These are phyloP conservation scores for Tilletia walkeri DNA, from an alignment of 1,284 basidiomycete genomes.

Conservation along the genomic window DNA sequence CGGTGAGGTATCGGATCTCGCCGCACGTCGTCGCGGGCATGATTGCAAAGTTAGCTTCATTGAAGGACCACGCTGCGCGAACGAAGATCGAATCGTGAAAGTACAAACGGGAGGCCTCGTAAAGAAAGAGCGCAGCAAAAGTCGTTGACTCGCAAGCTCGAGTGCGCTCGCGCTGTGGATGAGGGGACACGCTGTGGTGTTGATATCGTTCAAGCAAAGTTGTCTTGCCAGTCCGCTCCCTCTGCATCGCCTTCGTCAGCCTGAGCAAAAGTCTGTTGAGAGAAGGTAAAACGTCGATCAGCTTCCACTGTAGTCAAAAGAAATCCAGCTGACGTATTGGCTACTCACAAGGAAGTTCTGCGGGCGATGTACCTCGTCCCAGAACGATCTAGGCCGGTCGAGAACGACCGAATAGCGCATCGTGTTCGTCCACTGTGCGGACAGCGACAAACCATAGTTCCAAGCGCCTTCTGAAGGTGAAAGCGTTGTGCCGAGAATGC, in stretches of 20 bases:
- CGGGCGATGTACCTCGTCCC: conserved; percentile 88
- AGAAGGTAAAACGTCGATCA: background rate
- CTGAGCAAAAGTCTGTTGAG: conserved; percentile 5
- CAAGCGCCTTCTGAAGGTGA: conserved; percentile 41
- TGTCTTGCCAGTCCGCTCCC: conserved; percentile 16
- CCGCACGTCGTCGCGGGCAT: too few species aligned
- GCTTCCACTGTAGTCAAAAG: background rate
- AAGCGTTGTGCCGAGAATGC: conserved; percentile 53
- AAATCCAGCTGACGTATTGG: background rate
- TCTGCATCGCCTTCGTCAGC: conserved; percentile 11
- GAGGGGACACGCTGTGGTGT: too few species aligned
- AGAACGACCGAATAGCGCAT: conserved; percentile 81
- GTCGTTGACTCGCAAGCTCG: too few species aligned
- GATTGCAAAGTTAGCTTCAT: too few species aligned
- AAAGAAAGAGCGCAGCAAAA: too few species aligned
- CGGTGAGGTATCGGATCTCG: too few species aligned
- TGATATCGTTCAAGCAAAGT: conserved; percentile 3
- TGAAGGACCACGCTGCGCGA: too few species aligned
- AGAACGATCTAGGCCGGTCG: conserved; percentile 88
- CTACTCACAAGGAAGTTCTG: conserved; percentile 51
- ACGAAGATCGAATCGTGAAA: background rate
- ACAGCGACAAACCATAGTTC: conserved; percentile 62
- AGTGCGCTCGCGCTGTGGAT: too few species aligned
- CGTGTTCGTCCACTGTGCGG: conserved; percentile 83
- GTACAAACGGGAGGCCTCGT: background rate